phyloP scores from a whole-genome alignment of 2,329 filamentous ascomycete species.

The Cladosporium sp. region DNA sequence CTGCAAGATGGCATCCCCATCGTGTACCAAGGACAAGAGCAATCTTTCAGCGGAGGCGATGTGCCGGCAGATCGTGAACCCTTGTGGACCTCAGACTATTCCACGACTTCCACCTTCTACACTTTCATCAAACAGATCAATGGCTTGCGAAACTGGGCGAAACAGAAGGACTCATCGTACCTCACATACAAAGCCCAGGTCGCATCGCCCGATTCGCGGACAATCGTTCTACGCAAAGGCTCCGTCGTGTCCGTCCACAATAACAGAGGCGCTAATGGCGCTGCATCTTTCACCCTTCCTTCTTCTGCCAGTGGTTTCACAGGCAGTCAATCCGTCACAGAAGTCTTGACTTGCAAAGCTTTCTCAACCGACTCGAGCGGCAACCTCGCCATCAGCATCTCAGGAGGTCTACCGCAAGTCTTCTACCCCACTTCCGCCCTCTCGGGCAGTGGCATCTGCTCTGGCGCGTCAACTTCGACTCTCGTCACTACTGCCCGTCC shows the following conservation, averaged over 20 bases:
- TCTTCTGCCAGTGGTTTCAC: slow-evolving; percentile 23
- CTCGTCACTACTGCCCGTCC: slow-evolving; percentile 3
- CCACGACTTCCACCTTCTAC: slow-evolving; percentile 12
- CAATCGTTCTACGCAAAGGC: slow-evolving; percentile 48
- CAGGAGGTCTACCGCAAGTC: slow-evolving; percentile 31
- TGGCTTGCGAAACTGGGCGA: slow-evolving; percentile 32
- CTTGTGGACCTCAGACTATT: slow-evolving; percentile 15
- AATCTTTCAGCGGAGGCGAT: slow-evolving; percentile 15
- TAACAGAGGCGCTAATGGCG: slow-evolving; percentile 27
- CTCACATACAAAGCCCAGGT: slow-evolving; percentile 37
- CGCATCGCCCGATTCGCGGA: slow-evolving; percentile 38
- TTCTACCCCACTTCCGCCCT: slow-evolving; percentile 28
- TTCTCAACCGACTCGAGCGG: slow-evolving; percentile 27
- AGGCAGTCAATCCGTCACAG: slow-evolving; percentile 29
- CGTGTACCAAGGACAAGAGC: slow-evolving; percentile 23
- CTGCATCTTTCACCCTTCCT: slow-evolving; percentile 21
- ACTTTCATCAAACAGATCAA: slow-evolving; percentile 13
- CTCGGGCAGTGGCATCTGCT: slow-evolving; percentile 1
- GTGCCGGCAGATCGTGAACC: slow-evolving; percentile 15
- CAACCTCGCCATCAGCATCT: slow-evolving; percentile 32
- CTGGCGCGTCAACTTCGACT: slow-evolving; percentile 2
- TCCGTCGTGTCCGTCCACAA: slow-evolving; percentile 36
- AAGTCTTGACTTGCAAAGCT: slow-evolving; percentile 35
- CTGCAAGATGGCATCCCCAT: slow-evolving; percentile 21
- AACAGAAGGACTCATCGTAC: slow-evolving; percentile 36